Evolutionary conservation across 352 stramenopile genomes (phyloP).

Genomic region (Poterioochromonas sp.): DNA sequence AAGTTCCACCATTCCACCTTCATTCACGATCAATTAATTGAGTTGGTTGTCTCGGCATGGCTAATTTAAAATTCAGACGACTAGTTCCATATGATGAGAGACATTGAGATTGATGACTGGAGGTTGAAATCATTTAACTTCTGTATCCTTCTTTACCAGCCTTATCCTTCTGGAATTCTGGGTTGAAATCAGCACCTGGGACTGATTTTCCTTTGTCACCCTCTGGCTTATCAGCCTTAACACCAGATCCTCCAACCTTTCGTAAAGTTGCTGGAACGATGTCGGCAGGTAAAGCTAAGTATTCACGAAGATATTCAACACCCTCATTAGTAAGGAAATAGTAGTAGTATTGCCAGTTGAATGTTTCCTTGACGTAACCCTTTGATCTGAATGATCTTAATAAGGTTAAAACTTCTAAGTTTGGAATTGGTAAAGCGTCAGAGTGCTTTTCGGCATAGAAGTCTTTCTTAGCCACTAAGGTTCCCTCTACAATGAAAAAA

Average conservation of each 20-base stretch:
- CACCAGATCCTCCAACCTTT: conserved; percentile 65
- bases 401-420: conserved; percentile 95
- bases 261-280: conserved; percentile 97
- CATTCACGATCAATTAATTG: no score
- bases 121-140: neutral
- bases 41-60: no score
- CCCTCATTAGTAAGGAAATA: conserved; percentile 97
- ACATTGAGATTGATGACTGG: no score
- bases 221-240: conserved; percentile 45
- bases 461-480: conserved; percentile 73
- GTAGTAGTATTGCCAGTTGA: conserved; percentile 96
- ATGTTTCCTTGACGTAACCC: conserved; percentile 94
- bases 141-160: conserved; percentile 11
- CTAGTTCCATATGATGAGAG: no score
- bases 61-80: no score
- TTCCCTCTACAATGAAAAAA: conserved; percentile 50
- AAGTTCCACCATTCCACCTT: neutral
- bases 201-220: conserved; percentile 45
- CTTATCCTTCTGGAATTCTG: neutral
- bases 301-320: conserved; percentile 96
- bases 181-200: conserved; percentile 39
- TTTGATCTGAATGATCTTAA: conserved; percentile 96
- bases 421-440: conserved; percentile 87
- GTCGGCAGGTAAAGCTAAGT: conserved; percentile 93
- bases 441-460: conserved; percentile 60